phyloP scores from a whole-genome alignment of 2,329 filamentous ascomycete species.

The Neopestalotiopsis sp. region DNA sequence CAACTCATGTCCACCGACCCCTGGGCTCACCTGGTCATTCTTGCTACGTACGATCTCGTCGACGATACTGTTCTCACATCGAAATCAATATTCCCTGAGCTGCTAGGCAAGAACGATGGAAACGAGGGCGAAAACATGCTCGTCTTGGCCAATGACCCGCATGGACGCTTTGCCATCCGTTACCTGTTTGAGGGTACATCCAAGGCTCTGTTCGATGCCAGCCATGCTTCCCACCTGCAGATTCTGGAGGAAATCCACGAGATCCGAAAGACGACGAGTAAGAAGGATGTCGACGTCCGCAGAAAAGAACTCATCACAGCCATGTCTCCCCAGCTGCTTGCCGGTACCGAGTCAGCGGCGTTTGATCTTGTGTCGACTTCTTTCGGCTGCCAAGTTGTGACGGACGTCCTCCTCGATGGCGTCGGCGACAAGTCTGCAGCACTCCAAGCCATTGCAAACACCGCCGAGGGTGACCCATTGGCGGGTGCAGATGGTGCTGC shows the following conservation, averaged over 20 bases:
- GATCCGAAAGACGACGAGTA: conserved; percentile 84
- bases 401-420: conserved; percentile 79
- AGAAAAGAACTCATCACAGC: conserved; percentile 77
- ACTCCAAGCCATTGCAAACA: conserved; percentile 71
- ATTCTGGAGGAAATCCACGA: conserved; percentile 79
- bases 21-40: conserved; percentile 79
- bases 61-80: conserved; percentile 91
- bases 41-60: conserved; percentile 87
- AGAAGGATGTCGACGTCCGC: conserved; percentile 83
- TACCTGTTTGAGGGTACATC: conserved; percentile 80
- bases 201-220: conserved; percentile 64
- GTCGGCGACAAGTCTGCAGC: conserved; percentile 79
- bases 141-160: conserved; percentile 67
- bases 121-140: conserved; percentile 69
- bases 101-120: conserved; percentile 75
- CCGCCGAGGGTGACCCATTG: conserved; percentile 61
- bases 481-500: conserved; percentile 44
- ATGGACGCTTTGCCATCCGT: conserved; percentile 71
- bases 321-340: conserved; percentile 77
- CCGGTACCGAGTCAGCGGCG: conserved; percentile 73
- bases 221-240: conserved; percentile 69
- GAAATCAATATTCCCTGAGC: conserved; percentile 86
- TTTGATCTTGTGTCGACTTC: conserved; percentile 73
- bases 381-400: conserved; percentile 87
- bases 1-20: conserved; percentile 83